Percentiles rank a stretch among this genome's conserved stretches.
phyloP scores from a whole-genome alignment of 352 stramenopile species.

The Peronospora tabacina region DNA sequence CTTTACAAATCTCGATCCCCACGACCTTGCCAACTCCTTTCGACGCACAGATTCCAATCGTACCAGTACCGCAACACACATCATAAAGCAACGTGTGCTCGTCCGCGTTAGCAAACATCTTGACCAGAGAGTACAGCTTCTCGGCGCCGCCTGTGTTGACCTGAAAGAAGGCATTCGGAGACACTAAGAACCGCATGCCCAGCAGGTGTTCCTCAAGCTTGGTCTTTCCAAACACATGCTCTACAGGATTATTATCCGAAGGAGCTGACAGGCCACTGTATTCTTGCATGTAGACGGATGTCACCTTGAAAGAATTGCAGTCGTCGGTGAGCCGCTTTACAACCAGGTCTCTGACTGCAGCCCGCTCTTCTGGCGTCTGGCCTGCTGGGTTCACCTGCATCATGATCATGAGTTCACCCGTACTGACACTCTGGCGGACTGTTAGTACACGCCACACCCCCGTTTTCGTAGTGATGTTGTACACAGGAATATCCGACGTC shows the following conservation, averaged over 20 bases:
- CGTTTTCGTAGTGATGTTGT: constrained; percentile 56
- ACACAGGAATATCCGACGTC: constrained; percentile 51
- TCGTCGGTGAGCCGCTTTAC: constrained; percentile 38
- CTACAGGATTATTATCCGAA: constrained; percentile 83
- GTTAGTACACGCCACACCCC: constrained; percentile 78
- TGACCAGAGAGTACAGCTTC: constrained; percentile 93
- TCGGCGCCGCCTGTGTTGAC: constrained; percentile 94
- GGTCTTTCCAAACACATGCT: constrained; percentile 56
- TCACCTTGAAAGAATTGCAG: constrained; percentile 46
- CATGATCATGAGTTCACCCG: constrained; percentile 70
- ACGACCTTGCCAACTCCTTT: constrained; percentile 70
- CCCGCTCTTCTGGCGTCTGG: constrained; percentile 29
- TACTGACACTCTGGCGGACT: constrained; percentile 57
- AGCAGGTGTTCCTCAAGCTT: constrained; percentile 82
- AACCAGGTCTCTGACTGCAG: constrained; percentile 37
- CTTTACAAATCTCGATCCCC: constrained; percentile 85
- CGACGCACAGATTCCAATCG: constrained; percentile 93
- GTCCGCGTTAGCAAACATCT: constrained; percentile 70
- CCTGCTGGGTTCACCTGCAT: constrained; percentile 58
- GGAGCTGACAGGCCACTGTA: constrained; percentile 87
- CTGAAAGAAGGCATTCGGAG: constrained; percentile 91
- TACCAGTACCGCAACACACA: constrained; percentile 98
- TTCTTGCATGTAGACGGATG: constrained; percentile 90
- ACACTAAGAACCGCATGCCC: constrained; percentile 87
- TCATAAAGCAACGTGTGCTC: constrained; percentile 91